Conservation (phyloP, 192 early-diverging fungal species). For the Podila clonocystis region DNA sequence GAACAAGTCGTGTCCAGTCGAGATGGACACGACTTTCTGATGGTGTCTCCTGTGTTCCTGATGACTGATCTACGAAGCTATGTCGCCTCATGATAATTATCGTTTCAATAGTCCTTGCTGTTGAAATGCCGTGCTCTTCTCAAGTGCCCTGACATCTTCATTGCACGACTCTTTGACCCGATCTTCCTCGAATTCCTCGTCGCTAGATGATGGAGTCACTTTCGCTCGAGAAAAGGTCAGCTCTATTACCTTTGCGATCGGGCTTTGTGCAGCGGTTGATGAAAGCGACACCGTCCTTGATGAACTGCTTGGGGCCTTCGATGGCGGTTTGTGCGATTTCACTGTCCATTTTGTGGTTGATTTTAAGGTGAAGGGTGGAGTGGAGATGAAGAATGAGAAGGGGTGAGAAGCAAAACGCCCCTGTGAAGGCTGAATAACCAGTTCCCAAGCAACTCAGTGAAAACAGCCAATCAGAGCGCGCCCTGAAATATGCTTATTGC, state of each 20-base stretch:
- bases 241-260: conserved; percentile 80
- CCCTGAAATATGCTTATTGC: neutral
- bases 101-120: no score
- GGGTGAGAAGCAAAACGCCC: neutral
- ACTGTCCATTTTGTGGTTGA: conserved; percentile 56
- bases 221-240: no score
- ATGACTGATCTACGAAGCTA: no score
- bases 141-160: no score
- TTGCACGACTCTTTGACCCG: no score
- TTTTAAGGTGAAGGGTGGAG: neutral
- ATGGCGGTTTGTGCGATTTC: conserved; percentile 69
- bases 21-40: no score
- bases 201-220: no score
- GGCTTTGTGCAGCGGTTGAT: conserved; percentile 98
- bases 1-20: no score
- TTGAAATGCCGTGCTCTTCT: no score
- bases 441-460: neutral
- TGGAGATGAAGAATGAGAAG: neutral
- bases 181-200: no score
- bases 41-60: no score
- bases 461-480: neutral
- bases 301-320: conserved; percentile 91
- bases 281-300: conserved; percentile 92
- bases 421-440: neutral
- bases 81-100: no score